Evolutionary conservation across 1,139 yeast species (phyloP), one percentile per base, ranked within the genome.

Genomic region (Yamadazyma spencermartinsiae): DNA sequence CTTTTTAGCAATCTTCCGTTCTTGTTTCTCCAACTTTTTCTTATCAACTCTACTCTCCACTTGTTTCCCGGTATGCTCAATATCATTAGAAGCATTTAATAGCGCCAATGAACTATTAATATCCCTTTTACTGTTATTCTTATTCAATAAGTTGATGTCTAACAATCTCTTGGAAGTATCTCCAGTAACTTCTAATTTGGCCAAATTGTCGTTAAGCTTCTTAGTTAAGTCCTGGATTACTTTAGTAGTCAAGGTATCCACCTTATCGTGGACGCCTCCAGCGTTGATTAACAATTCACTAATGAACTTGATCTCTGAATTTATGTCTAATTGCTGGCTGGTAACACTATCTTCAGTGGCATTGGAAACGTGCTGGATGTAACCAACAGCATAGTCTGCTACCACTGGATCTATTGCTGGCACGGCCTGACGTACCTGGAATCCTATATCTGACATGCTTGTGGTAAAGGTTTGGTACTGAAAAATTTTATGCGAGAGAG

Each of bases 11-110:
- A 92, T 90, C 72, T 92, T 92, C 56, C 90, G 80, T 68, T 92
- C 98, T 43, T 96, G 98, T 65, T 92, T 92, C 59, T 90, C 97
- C 58, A 92, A 79, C 64, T 92, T 92, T 80, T 89, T 90, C 72
- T 84, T 86, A 62, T 92, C 98, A 35, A 92, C 99, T 57, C 95
- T 80, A 40, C 94, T 82, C 61, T 92, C 98, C 69, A 89, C 85
- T 53, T 84, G 82, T 64, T 96, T 78, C 36, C 97, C 96, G 1
- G 95, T 76, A 49, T 90, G 94, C 46, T 90, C 97, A 50, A 92
- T 83, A 56, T 89, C 96, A 44, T 79, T 78, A 19, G 84, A 76
- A 18, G 89, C 89, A 51, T 85, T 86, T 37, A 87, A 64, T 56
- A 86, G 62, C 16, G 86, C 87, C 50, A 85, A 66, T 3, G 89